phyloP scores from a whole-genome alignment of 2,329 filamentous ascomycete genomes.

The Magnaporthiopsis poae region DNA sequence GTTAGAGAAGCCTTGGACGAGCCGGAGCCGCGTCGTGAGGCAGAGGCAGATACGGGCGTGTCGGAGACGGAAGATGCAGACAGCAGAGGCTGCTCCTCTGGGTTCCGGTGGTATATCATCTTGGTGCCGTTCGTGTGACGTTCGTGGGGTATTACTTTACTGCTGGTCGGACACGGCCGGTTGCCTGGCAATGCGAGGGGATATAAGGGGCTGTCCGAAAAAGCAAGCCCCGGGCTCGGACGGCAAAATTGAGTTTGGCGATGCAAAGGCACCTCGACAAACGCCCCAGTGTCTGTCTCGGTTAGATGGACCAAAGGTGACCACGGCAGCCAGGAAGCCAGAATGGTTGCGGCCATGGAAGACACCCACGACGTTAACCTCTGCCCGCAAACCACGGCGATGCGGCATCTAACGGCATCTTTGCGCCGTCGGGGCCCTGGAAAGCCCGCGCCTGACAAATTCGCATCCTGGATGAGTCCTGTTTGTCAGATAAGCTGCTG shows the following conservation, averaged over 20 bases:
- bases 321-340: too few species aligned
- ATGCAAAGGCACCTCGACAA: neutral
- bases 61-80: neutral
- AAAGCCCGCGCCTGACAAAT: neutral
- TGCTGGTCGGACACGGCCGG: neutral
- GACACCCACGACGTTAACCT: too few species aligned
- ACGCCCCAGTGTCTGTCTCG: too few species aligned
- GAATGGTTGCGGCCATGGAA: too few species aligned
- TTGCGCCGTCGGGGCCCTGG: neutral
- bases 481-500: neutral
- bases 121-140: neutral
- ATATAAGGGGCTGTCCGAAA: neutral
- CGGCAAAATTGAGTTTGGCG: neutral
- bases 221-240: neutral
- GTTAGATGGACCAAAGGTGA: too few species aligned
- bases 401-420: neutral
- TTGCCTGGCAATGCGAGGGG: neutral
- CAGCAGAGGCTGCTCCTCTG: neutral
- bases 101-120: neutral
- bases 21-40: neutral
- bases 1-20: neutral
- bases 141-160: neutral
- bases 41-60: neutral
- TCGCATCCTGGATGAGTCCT: neutral
- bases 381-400: neutral